Conservation (phyloP, 805 yeast genomes). For the Tetrapisispora taiwanensis region DNA sequence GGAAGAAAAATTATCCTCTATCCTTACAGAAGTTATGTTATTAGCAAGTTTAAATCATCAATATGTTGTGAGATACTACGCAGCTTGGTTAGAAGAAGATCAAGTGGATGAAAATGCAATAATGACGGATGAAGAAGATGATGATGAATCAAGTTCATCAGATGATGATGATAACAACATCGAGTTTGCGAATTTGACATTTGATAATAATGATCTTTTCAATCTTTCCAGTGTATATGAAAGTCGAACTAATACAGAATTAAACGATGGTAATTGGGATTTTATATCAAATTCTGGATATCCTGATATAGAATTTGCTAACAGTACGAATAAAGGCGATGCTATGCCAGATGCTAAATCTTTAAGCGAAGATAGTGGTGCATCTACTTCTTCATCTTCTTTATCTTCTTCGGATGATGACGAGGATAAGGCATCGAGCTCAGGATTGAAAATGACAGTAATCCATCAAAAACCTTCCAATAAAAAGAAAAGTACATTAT, state of each 20-base stretch:
- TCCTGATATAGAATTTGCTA: slow-evolving; percentile 48
- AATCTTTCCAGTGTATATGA: slow-evolving; percentile 22
- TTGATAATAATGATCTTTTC: slow-evolving; percentile 9
- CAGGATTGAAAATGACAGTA: slow-evolving; percentile 5
- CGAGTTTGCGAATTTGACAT: background rate
- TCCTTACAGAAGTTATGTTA: slow-evolving; percentile 83
- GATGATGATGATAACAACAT: slow-evolving; percentile 6
- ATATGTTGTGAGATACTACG: slow-evolving; percentile 90
- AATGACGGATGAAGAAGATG: slow-evolving; percentile 23
- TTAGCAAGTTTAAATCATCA: slow-evolving; percentile 89
- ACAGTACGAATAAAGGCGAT: slow-evolving; percentile 22
- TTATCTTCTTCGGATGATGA: slow-evolving; percentile 2
- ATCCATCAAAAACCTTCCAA: background rate
- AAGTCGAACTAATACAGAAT: slow-evolving; percentile 22
- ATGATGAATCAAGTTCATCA: slow-evolving; percentile 10
- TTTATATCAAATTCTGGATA: slow-evolving; percentile 47
- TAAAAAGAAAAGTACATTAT: slow-evolving; percentile 55
- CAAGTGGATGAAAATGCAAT: slow-evolving; percentile 29
- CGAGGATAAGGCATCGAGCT: slow-evolving; percentile 3
- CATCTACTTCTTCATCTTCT: too few relatives aligned
- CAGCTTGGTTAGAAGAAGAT: slow-evolving; percentile 93
- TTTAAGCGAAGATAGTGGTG: slow-evolving; percentile 1
- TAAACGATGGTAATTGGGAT: slow-evolving; percentile 38
- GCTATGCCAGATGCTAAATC: slow-evolving; percentile 13
- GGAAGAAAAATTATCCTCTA: slow-evolving; percentile 66